phyloP scores from a whole-genome alignment of 2,329 filamentous ascomycete genomes.

The Trichoderma simmonsii region DNA sequence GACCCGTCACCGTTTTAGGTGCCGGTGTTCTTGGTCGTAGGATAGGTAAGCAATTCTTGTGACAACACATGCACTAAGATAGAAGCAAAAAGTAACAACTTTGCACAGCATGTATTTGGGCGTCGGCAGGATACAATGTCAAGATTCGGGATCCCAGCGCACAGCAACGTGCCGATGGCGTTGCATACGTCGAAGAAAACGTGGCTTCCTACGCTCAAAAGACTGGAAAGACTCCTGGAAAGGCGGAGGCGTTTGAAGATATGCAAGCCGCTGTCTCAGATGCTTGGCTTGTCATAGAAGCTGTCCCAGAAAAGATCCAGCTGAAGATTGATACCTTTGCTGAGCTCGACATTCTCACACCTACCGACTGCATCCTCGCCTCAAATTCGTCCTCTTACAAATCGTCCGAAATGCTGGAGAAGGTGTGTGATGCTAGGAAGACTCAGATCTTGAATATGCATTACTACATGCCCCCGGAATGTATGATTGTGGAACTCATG shows the following conservation, averaged over 20 bases:
- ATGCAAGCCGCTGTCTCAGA: conserved; percentile 40
- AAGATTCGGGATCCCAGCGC: conserved; percentile 41
- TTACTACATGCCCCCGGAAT: conserved; percentile 48
- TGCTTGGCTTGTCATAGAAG: conserved; percentile 54
- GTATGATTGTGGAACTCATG: conserved; percentile 52
- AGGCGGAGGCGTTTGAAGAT: conserved; percentile 33
- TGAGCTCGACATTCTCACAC: conserved; percentile 42
- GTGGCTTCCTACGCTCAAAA: conserved; percentile 29
- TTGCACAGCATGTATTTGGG: conserved; percentile 39
- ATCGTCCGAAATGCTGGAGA: conserved; percentile 45
- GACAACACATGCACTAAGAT: neutral
- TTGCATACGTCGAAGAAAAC: conserved; percentile 40
- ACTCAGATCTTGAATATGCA: conserved; percentile 48
- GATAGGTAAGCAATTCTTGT: neutral
- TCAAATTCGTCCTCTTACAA: conserved; percentile 54
- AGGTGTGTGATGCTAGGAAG: conserved; percentile 38
- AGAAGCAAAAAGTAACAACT: neutral
- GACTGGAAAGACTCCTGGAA: conserved; percentile 25
- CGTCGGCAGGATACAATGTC: conserved; percentile 42
- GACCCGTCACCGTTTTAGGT: conserved; percentile 36
- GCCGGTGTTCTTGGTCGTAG: conserved; percentile 43
- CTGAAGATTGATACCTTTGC: conserved; percentile 49
- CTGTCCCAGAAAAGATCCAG: conserved; percentile 47
- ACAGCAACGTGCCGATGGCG: conserved; percentile 35
- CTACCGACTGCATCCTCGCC: conserved; percentile 46